Evolutionary conservation across 306 rosid species (phyloP).

Genomic region (Hippophae rhamnoides): DNA sequence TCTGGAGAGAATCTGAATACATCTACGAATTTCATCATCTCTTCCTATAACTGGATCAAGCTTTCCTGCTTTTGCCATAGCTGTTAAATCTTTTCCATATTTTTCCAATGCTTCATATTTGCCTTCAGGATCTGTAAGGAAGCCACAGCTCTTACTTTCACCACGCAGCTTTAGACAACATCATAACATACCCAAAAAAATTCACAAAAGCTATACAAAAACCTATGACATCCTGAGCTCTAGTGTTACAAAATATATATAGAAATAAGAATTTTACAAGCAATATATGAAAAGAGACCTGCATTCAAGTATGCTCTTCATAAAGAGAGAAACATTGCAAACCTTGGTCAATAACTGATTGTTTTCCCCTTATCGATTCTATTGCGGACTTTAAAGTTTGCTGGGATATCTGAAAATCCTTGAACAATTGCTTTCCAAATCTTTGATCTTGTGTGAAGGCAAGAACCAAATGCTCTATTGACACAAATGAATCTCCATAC

Average conservation of each 20-base stretch:
- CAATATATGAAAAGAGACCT: not conserved
- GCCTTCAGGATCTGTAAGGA: constrained; percentile 89
- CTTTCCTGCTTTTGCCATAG: constrained; percentile 89
- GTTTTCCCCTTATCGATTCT: constrained; percentile 84
- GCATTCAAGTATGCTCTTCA: not conserved
- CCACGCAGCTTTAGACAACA: not conserved
- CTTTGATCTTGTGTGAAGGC: constrained; percentile 57
- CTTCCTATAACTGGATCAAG: constrained; percentile 99
- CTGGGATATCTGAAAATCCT: constrained; percentile 56
- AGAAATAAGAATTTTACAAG: not conserved
- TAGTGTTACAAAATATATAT: too few relatives aligned
- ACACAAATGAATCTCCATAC: constrained; percentile 63
- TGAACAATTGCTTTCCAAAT: constrained; percentile 53
- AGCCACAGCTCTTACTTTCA: constrained; percentile 4
- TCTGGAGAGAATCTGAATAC: constrained; percentile 97
- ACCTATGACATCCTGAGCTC: not conserved
- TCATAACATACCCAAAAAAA: too few relatives aligned
- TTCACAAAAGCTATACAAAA: not conserved
- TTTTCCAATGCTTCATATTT: constrained; percentile 91
- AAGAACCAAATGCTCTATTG: constrained; percentile 71
- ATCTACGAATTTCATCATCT: constrained; percentile 97
- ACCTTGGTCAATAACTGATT: constrained; percentile 98
- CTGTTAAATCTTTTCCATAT: constrained; percentile 95
- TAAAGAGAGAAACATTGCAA: not conserved
- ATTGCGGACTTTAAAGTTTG: constrained; percentile 62